Conservation (phyloP, 768 basidiomycete species). For the Russula sp. region DNA sequence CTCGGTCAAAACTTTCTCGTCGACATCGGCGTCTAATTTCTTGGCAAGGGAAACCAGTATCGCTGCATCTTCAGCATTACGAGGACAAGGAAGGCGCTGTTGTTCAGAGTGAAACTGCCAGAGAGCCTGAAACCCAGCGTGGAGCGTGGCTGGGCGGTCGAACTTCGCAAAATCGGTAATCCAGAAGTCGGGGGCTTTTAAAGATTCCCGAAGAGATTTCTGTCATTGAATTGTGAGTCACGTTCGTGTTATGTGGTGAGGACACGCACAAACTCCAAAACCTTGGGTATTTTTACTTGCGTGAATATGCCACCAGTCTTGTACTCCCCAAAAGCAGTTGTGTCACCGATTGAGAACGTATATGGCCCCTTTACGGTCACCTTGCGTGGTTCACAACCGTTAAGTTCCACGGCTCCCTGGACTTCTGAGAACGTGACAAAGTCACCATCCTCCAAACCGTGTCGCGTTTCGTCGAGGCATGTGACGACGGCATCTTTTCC, state of each 20-base stretch:
- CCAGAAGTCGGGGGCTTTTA: conserved; percentile 76
- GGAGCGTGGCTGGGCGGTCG: conserved; percentile 83
- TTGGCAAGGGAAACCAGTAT: conserved; percentile 69
- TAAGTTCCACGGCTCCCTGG: conserved; percentile 88
- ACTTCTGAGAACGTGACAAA: conserved; percentile 96
- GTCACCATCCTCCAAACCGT: conserved; percentile 98
- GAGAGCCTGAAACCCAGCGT: conserved; percentile 92
- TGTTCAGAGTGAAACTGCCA: conserved; percentile 63
- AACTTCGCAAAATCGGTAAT: conserved; percentile 97
- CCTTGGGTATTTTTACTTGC: conserved; percentile 98
- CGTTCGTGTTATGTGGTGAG: not conserved
- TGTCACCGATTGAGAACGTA: conserved; percentile 94
- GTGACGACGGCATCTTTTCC: conserved; percentile 89
- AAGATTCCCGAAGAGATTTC: conserved; percentile 90
- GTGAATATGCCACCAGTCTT: conserved; percentile 89
- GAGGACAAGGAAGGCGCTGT: conserved; percentile 69
- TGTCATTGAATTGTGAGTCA: conserved; percentile 28
- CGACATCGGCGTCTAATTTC: conserved; percentile 62
- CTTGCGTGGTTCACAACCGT: conserved; percentile 87
- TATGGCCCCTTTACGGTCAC: conserved; percentile 94
- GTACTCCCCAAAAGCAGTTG: conserved; percentile 68
- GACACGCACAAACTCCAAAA: conserved; percentile 79
- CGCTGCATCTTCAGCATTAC: conserved; percentile 74
- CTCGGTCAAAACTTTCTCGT: conserved; percentile 78
- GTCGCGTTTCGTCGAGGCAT: conserved; percentile 93